These are phyloP conservation scores for Fusarium poae DNA, from an alignment of 2,329 filamentous ascomycete species.

Conservation along the genomic window DNA sequence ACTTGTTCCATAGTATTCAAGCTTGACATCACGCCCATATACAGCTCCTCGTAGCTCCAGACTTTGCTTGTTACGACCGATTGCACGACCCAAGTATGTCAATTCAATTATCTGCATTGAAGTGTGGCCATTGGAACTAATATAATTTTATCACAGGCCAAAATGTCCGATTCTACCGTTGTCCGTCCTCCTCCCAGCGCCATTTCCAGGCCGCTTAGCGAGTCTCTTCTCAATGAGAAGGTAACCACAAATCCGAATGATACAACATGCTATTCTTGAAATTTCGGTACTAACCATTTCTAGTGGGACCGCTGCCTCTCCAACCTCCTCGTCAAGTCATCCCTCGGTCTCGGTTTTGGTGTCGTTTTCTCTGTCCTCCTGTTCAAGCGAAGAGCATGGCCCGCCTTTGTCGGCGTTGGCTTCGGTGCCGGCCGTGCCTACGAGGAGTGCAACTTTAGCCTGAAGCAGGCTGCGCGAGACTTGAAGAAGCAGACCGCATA, in stretches of 20 bases:
- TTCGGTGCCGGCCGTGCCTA: slow-evolving; percentile 97
- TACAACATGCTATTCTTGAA: neutral
- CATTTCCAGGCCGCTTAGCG: slow-evolving; percentile 89
- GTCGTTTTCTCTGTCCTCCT: slow-evolving; percentile 98
- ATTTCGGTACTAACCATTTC: slow-evolving; percentile 41
- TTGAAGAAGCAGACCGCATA: slow-evolving; percentile 66
- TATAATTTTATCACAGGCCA: slow-evolving; percentile 44
- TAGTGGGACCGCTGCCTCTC: slow-evolving; percentile 99
- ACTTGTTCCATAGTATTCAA: slow-evolving; percentile 52
- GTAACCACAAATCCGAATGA: slow-evolving; percentile 63
- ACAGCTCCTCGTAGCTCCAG: slow-evolving; percentile 52
- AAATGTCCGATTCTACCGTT: slow-evolving; percentile 67
- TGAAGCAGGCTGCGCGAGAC: slow-evolving; percentile 72
- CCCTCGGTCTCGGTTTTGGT: slow-evolving; percentile 95
- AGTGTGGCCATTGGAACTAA: slow-evolving; percentile 39
- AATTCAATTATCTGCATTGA: slow-evolving; percentile 30
- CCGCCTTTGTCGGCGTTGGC: slow-evolving; percentile 92
- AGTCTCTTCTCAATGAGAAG: slow-evolving; percentile 99
- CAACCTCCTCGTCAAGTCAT: slow-evolving; percentile 95
- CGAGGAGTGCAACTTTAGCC: slow-evolving; percentile 94
- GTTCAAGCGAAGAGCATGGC: slow-evolving; percentile 98
- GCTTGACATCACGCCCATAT: slow-evolving; percentile 53
- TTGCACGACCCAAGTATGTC: slow-evolving; percentile 43
- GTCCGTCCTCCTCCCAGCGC: slow-evolving; percentile 68
- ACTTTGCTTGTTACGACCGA: slow-evolving; percentile 42